Percentiles rank a stretch among this genome's conserved stretches.
Evolutionary conservation across 257 asterid species (phyloP).

Genomic region (Solanum bulbocastanum): DNA sequence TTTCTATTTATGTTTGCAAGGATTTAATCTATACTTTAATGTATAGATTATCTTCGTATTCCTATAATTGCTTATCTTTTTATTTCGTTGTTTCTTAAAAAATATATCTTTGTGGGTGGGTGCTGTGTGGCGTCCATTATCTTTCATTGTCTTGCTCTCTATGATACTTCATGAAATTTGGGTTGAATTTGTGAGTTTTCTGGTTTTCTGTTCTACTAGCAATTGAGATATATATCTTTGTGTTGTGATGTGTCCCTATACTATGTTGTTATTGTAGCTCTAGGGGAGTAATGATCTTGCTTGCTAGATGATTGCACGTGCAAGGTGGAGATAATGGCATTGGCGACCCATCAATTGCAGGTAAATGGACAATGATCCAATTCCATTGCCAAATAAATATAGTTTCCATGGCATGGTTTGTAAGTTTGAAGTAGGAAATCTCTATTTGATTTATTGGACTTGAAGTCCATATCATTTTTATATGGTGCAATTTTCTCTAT

Average conservation of each 20-base stretch:
- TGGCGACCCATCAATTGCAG: conserved; percentile 47
- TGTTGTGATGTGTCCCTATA: conserved; percentile 6
- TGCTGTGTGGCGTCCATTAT: neutral
- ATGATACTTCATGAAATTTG: neutral
- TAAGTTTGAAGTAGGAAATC: neutral
- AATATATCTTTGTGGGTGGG: neutral
- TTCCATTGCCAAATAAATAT: neutral
- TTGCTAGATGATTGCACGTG: conserved; percentile 15
- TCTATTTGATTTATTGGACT: neutral
- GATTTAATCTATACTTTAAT: neutral
- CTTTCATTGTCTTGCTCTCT: neutral
- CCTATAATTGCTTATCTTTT: neutral
- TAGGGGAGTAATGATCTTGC: conserved; percentile 11
- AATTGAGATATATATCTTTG: neutral
- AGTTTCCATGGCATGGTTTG: neutral
- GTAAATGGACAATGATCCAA: conserved; percentile 11
- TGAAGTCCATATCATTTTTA: neutral
- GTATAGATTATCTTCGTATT: neutral
- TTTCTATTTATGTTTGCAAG: neutral
- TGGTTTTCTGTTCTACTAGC: neutral
- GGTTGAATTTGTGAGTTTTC: neutral
- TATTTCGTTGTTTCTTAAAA: neutral
- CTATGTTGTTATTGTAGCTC: neutral
- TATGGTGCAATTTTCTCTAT: neutral
- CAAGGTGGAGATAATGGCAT: conserved; percentile 41